Evolutionary conservation across 495 filamentous ascomycete species (phyloP).

Genomic region (Aspergillus ostianus): DNA sequence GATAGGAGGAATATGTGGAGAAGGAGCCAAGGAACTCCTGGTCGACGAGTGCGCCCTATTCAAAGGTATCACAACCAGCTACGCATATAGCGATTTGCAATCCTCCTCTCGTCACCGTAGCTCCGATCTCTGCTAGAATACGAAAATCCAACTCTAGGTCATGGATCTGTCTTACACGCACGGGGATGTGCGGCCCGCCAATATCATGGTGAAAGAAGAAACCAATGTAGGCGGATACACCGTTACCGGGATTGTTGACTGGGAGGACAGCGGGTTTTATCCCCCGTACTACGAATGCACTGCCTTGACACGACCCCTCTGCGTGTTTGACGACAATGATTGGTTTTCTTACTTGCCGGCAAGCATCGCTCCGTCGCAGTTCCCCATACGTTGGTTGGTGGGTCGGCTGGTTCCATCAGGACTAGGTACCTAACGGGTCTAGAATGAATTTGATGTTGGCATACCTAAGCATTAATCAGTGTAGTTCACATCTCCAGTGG

Average conservation of each 20-base stretch:
- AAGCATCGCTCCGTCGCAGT: conserved; percentile 21
- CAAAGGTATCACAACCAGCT: background rate
- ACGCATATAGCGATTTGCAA: background rate
- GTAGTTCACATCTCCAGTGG: too few species aligned
- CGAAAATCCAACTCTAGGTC: background rate
- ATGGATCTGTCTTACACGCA: background rate
- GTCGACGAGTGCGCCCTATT: background rate
- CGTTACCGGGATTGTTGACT: conserved; percentile 34
- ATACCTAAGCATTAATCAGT: too few species aligned
- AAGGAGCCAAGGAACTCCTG: background rate
- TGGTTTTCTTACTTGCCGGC: conserved; percentile 33
- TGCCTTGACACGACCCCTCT: conserved; percentile 30
- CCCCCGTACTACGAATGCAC: conserved; percentile 32
- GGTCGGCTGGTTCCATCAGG: too few species aligned
- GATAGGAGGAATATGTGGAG: background rate
- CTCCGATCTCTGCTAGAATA: background rate
- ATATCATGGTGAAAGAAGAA: conserved; percentile 16
- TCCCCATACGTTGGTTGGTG: conserved; percentile 30
- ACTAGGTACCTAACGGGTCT: too few species aligned
- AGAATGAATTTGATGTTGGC: too few species aligned
- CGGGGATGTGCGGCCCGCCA: background rate
- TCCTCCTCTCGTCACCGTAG: background rate
- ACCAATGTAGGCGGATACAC: conserved; percentile 16
- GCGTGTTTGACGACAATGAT: conserved; percentile 26
- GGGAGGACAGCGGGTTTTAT: conserved; percentile 39